Conservation (phyloP, 1,284 basidiomycete genomes). For the Sphaerobolus stellatus region DNA sequence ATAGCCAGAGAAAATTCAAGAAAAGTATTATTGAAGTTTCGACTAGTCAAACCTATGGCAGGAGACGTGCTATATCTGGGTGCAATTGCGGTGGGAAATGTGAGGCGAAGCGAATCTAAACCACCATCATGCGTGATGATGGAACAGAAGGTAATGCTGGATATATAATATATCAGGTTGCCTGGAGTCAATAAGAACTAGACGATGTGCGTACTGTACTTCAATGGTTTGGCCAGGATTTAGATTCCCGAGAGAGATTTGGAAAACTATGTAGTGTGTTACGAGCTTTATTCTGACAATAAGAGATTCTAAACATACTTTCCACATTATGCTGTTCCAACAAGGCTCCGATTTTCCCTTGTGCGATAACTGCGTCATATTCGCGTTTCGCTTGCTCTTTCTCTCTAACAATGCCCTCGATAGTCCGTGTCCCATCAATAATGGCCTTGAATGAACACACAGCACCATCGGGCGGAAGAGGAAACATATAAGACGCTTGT, state of each 20-base stretch:
- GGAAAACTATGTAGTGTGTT: slow-evolving; percentile 16
- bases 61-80: slow-evolving; percentile 17
- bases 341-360: slow-evolving; percentile 24
- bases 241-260: slow-evolving; percentile 15
- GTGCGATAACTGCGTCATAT: slow-evolving; percentile 21
- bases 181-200: too few species aligned
- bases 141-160: slow-evolving; percentile 17
- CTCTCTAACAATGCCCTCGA: slow-evolving; percentile 26
- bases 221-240: slow-evolving; percentile 9
- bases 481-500: slow-evolving; percentile 24
- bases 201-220: slow-evolving; percentile 12
- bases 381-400: slow-evolving; percentile 20
- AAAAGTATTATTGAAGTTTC: background rate
- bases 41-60: too few species aligned
- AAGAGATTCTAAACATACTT: slow-evolving; percentile 4
- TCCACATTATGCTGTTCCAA: slow-evolving; percentile 20
- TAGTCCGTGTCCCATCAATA: slow-evolving; percentile 18
- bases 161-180: too few species aligned
- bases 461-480: slow-evolving; percentile 24
- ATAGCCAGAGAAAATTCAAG: slow-evolving; percentile 13
- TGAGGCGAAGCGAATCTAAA: slow-evolving; percentile 20
- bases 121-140: slow-evolving; percentile 20
- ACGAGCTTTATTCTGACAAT: background rate
- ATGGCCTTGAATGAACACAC: slow-evolving; percentile 25
- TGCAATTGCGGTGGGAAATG: slow-evolving; percentile 17